phyloP scores from a whole-genome alignment of 192 early-diverging fungal genomes.

The Glomus cerebriforme region DNA sequence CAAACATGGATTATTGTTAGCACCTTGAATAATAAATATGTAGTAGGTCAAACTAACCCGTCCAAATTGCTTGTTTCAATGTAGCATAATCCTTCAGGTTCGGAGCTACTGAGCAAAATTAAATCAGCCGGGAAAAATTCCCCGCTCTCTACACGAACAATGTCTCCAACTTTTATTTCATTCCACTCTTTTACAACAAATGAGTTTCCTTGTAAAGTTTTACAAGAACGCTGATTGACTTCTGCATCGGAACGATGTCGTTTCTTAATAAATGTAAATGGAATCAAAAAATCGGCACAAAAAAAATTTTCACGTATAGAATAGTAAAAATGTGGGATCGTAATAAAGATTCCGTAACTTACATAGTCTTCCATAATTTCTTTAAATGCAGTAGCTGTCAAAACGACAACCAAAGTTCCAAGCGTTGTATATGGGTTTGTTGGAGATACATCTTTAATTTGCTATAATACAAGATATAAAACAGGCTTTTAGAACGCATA shows the following conservation, averaged over 20 bases:
- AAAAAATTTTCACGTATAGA: too few relatives aligned
- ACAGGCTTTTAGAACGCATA: neutral
- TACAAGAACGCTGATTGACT: conserved; percentile 66
- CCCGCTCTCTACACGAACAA: conserved; percentile 84
- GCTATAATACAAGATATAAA: conserved; percentile 52
- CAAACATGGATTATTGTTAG: conserved; percentile 14
- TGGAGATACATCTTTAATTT: conserved; percentile 93
- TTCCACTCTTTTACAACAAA: conserved; percentile 84
- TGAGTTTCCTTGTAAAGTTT: conserved; percentile 56
- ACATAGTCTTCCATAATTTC: conserved; percentile 91
- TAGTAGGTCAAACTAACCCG: conserved; percentile 56
- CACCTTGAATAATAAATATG: neutral
- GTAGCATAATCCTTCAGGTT: conserved; percentile 96
- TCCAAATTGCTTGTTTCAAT: conserved; percentile 98
- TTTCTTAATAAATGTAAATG: conserved; percentile 44
- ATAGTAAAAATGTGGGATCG: neutral
- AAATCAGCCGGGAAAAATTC: conserved; percentile 93
- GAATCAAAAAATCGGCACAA: neutral
- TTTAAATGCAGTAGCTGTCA: conserved; percentile 88
- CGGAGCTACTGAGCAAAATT: conserved; percentile 84
- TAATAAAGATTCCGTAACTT: conserved; percentile 19
- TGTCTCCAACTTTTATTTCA: conserved; percentile 87
- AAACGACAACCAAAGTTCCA: conserved; percentile 79
- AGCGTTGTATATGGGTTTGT: conserved; percentile 88
- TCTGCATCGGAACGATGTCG: conserved; percentile 75